phyloP scores from a whole-genome alignment of 2,329 filamentous ascomycete genomes.

The Colletotrichum sp. region DNA sequence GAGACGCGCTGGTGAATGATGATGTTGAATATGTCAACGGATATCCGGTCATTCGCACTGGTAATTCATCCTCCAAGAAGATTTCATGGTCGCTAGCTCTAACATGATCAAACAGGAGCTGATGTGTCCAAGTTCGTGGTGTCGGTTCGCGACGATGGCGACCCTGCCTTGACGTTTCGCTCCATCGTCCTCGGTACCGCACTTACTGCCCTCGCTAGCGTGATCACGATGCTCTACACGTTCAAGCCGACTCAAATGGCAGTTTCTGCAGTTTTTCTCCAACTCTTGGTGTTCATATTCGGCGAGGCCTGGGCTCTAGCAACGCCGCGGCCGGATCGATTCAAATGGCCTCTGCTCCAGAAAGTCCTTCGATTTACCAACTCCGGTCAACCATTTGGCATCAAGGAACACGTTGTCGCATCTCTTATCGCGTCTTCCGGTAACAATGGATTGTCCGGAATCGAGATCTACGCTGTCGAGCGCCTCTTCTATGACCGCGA shows the following conservation, averaged over 20 bases:
- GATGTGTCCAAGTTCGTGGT: constrained; percentile 25
- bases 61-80: background rate
- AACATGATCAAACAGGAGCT: background rate
- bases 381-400: constrained; percentile 21
- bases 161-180: constrained; percentile 24
- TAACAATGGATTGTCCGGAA: constrained; percentile 23
- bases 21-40: constrained; percentile 3
- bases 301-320: constrained; percentile 17
- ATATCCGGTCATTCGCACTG: constrained; percentile 15
- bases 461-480: constrained; percentile 26
- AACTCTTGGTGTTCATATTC: constrained; percentile 17
- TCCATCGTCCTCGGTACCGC: constrained; percentile 23
- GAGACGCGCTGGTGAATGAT: background rate
- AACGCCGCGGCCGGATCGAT: constrained; percentile 13
- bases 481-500: constrained; percentile 22
- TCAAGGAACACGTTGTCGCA: constrained; percentile 25
- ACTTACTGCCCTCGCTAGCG: constrained; percentile 23
- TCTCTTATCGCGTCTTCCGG: constrained; percentile 24
- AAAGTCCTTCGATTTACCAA: constrained; percentile 16
- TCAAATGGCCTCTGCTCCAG: background rate
- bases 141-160: constrained; percentile 23
- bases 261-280: constrained; percentile 22
- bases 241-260: constrained; percentile 23
- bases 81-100: accelerated
- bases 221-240: constrained; percentile 25